Evolutionary conservation across 768 basidiomycete genomes (phyloP).

Genomic region (Cantharellus anzutake): DNA sequence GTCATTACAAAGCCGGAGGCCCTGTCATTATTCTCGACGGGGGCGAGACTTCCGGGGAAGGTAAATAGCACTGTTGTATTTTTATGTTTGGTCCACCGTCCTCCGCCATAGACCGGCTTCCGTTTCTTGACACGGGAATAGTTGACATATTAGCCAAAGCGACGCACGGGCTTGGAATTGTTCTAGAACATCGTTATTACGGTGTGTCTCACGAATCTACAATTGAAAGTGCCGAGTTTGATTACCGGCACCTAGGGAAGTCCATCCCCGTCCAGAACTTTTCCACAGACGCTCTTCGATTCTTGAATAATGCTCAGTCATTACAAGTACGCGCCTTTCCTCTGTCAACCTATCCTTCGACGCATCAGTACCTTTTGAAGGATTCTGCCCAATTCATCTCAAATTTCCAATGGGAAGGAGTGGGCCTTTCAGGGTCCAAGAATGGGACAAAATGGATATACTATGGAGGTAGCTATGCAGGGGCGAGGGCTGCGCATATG

Average conservation of each 20-base stretch:
- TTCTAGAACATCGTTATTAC: slow-evolving; percentile 89
- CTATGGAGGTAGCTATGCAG: slow-evolving; percentile 87
- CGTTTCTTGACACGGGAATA: slow-evolving; percentile 62
- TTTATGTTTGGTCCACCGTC: not conserved
- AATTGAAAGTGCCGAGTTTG: not conserved
- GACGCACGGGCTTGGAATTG: slow-evolving; percentile 73
- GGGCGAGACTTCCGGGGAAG: slow-evolving; percentile 74
- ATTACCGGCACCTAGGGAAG: slow-evolving; percentile 25
- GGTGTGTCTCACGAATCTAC: slow-evolving; percentile 22
- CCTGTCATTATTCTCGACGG: slow-evolving; percentile 87
- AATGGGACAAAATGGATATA: slow-evolving; percentile 65
- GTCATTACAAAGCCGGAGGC: slow-evolving; percentile 55
- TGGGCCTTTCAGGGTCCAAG: slow-evolving; percentile 47
- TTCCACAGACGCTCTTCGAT: slow-evolving; percentile 68
- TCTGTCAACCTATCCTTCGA: too few relatives aligned
- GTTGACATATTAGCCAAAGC: slow-evolving; percentile 67
- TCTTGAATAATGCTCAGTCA: slow-evolving; percentile 77
- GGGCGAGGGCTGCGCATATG: slow-evolving; percentile 87
- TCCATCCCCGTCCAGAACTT: slow-evolving; percentile 63
- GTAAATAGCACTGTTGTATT: not conserved
- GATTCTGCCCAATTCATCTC: slow-evolving; percentile 89
- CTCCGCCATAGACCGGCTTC: slow-evolving; percentile 13
- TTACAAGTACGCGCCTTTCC: slow-evolving; percentile 24
- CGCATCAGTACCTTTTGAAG: too few relatives aligned
- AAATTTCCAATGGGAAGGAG: slow-evolving; percentile 56